These are phyloP conservation scores for Cercospora zeina DNA, from an alignment of 2,329 filamentous ascomycete species.

Conservation along the genomic window DNA sequence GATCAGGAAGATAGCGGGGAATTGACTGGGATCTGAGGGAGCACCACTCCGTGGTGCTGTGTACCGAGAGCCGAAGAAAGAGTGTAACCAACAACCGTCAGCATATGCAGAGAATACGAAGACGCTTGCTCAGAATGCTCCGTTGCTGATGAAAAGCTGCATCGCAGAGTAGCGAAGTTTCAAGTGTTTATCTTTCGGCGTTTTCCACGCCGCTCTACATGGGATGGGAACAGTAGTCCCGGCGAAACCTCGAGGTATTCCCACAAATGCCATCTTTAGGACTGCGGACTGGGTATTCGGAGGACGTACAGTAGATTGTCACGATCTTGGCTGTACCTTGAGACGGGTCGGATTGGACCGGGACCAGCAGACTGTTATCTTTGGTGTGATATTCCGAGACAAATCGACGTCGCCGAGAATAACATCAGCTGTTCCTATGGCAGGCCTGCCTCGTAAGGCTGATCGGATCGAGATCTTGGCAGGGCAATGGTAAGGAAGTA, in stretches of 20 bases:
- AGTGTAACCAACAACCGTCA: background rate
- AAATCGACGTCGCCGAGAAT: background rate
- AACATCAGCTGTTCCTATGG: background rate
- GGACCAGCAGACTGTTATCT: background rate
- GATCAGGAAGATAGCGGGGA: background rate
- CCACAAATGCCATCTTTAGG: background rate
- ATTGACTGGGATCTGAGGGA: background rate
- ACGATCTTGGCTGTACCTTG: background rate
- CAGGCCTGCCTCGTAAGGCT: conserved; percentile 2
- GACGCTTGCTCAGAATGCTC: background rate
- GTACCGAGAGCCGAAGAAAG: background rate
- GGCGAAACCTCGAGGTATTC: background rate
- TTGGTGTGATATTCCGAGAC: background rate
- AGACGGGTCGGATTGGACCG: background rate
- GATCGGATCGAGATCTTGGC: background rate
- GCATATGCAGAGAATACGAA: background rate
- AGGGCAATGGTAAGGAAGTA: background rate
- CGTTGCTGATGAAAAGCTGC: background rate
- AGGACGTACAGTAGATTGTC: background rate
- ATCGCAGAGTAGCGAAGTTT: background rate
- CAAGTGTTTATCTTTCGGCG: conserved; percentile 6
- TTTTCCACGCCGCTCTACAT: background rate
- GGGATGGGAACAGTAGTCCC: background rate
- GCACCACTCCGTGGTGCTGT: background rate
- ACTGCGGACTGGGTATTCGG: background rate